Evolutionary conservation across 2,329 filamentous ascomycete species (phyloP), one percentile per base, ranked within the genome.

Genomic region (Ramularia endophylla): DNA sequence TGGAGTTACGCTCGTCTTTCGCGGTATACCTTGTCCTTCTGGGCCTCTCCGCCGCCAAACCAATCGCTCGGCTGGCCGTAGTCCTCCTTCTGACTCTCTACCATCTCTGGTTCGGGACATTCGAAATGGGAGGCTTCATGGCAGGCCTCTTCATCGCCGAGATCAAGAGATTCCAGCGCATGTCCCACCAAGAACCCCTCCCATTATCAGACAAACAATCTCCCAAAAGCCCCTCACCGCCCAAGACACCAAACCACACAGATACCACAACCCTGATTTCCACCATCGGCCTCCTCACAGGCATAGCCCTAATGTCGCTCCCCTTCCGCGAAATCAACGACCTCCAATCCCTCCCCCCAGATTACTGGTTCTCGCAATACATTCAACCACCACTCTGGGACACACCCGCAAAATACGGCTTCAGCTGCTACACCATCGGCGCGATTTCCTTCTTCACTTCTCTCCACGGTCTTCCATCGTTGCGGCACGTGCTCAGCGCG

Each of bases 1-100:
- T 36, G 22, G 39, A 41, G 17, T 31, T 41, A 8, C 39, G 27
- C 3, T 31, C 30, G 6, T 41, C 39, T 9, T 34, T 41, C 11
- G 25, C 32, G n/a, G 27, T 27, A 4, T 41, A 29, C 17, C 27
- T 27, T n/a, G 11, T 28, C 12, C 20, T 41, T 15, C 20, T 41
- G 13, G 32, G 31, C 13, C n/a, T 41, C 11, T 30, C 39, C 11
- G 19, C 20, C 17, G 32, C 22, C 8, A 13, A 22, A 28, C 8
- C 39, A 3, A 6, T 9, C 15, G 19, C 25, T 15, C 30, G 32
- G 6, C 27, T 36, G 3, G 20, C 11, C 8, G 27, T 35, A 12
- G 19, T 36, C 18, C n/a, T 17, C 4, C 9, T 29, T 2, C n/a
- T 41, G 11, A 22, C 32, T 7, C 12, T 28, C 11, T 41, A 34